Conservation (phyloP, 1,284 basidiomycete genomes). For the Athelia psychrophila region DNA sequence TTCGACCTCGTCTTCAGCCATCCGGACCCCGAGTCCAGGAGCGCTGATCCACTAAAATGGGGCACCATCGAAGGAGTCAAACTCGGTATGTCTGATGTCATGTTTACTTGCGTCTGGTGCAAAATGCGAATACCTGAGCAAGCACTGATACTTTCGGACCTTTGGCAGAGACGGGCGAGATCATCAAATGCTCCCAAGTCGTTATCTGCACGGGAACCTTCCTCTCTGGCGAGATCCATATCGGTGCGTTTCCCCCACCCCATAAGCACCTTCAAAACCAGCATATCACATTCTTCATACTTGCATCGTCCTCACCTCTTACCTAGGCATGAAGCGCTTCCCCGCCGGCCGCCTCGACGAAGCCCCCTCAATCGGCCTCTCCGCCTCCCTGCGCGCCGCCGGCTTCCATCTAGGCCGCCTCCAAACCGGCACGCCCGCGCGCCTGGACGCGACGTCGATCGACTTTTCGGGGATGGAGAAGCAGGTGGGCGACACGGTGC, state of each 20-base stretch:
- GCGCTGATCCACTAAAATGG: constrained; percentile 26
- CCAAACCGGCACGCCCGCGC: constrained; percentile 89
- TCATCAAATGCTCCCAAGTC: constrained; percentile 75
- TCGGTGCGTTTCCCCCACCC: constrained; percentile 45
- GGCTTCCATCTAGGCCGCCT: constrained; percentile 82
- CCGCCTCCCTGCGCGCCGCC: constrained; percentile 67
- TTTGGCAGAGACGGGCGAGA: constrained; percentile 78
- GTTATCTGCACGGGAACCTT: constrained; percentile 92
- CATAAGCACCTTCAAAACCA: constrained; percentile 2
- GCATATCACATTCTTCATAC: not conserved
- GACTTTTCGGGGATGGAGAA: constrained; percentile 55
- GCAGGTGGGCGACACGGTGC: constrained; percentile 61
- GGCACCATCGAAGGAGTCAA: constrained; percentile 65
- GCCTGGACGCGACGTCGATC: constrained; percentile 71
- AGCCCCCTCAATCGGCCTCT: constrained; percentile 71
- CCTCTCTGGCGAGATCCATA: constrained; percentile 85
- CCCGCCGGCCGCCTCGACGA: constrained; percentile 85
- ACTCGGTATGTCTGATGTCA: constrained; percentile 44
- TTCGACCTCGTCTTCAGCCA: constrained; percentile 75
- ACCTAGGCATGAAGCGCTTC: constrained; percentile 73
- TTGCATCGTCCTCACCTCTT: not conserved
- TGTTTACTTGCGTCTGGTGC: not conserved
- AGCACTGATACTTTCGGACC: constrained; percentile 1
- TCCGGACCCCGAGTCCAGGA: constrained; percentile 26
- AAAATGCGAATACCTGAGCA: no score